Evolutionary conservation across 192 early-diverging fungal genomes (phyloP).

Genomic region (Mortierella claussenii): DNA sequence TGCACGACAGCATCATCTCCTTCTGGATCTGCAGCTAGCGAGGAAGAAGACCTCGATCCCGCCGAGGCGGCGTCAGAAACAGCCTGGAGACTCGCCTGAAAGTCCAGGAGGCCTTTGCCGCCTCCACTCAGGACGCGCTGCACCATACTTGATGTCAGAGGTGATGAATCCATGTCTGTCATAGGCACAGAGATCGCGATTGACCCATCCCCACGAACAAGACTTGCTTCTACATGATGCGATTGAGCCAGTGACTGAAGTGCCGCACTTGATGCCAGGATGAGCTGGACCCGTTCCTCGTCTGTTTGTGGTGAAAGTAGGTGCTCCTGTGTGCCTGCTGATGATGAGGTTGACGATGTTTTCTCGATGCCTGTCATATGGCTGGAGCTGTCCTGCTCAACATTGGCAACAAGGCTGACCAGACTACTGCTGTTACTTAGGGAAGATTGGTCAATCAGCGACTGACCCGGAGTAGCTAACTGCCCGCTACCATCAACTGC

Average conservation of each 20-base stretch:
- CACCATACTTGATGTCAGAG: constrained; percentile 43
- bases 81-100: constrained; percentile 18
- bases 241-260: constrained; percentile 22
- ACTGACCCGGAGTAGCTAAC: not conserved
- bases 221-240: not conserved
- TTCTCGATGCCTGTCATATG: not conserved
- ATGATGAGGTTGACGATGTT: too few relatives aligned
- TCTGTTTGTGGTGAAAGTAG: constrained; percentile 2
- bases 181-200: constrained; percentile 42
- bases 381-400: not conserved
- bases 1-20: constrained; percentile 37
- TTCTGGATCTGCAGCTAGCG: not conserved
- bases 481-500: not conserved
- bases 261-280: constrained; percentile 24
- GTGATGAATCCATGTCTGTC: constrained; percentile 31
- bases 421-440: not conserved
- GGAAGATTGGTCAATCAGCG: not conserved
- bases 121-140: constrained; percentile 33
- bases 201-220: constrained; percentile 6
- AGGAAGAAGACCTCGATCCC: not conserved
- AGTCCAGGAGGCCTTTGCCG: constrained; percentile 23
- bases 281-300: constrained; percentile 10
- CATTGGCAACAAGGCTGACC: too few relatives aligned
- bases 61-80: constrained; percentile 5
- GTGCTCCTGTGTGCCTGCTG: too few relatives aligned